Evolutionary conservation across 169 alveolate species (phyloP).

Genomic region (Plasmodium berghei): DNA sequence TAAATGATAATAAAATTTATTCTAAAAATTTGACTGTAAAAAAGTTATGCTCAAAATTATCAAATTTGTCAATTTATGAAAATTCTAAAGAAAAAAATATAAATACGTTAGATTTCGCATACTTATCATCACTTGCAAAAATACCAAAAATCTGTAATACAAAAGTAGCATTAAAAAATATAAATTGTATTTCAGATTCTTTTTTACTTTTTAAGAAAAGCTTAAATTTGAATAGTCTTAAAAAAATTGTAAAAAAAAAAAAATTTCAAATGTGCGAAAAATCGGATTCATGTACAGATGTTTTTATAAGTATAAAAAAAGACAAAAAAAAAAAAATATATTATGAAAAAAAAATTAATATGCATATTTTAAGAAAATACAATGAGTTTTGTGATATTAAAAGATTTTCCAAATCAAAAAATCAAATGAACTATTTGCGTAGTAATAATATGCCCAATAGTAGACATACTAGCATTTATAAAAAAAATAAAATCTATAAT

Average conservation of each 20-base stretch:
- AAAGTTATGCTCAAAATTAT: too few species aligned
- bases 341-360: slow-evolving; percentile 7
- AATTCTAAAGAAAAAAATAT: too few species aligned
- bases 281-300: slow-evolving; percentile 36
- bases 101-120: too few species aligned
- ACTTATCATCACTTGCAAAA: too few species aligned
- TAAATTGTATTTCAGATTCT: slow-evolving; percentile 24
- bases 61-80: too few species aligned
- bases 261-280: neutral
- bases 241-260: slow-evolving; percentile 4
- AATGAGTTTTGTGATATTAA: slow-evolving; percentile 5
- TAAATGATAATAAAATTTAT: too few species aligned
- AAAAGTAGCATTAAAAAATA: neutral
- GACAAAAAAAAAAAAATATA: slow-evolving; percentile 19
- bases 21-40: too few species aligned
- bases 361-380: slow-evolving; percentile 13
- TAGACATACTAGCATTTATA: neutral
- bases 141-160: neutral
- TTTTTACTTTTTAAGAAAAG: slow-evolving; percentile 12
- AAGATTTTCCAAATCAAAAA: neutral
- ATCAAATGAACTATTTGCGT: neutral
- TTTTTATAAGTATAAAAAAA: slow-evolving; percentile 19
- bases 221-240: neutral
- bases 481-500: neutral
- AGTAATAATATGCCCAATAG: neutral